Base-by-base conservation (phyloP, 75 land plant genomes). In the Picea glauca region DNA sequence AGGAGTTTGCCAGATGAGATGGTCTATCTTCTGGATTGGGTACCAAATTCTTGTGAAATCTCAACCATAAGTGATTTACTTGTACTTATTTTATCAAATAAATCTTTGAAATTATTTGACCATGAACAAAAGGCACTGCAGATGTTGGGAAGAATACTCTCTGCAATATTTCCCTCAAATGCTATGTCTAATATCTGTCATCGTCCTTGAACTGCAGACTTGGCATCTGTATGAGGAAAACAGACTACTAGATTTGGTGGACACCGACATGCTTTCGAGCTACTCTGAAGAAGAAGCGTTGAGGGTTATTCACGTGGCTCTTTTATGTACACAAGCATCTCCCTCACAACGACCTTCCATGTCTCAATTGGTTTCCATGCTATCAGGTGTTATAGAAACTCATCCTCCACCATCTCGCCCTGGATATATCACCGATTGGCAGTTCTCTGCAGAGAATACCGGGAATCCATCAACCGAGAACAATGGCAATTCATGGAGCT, bases 241-340 rank as follows among this genome's bases (percentile, higher is more conserved):
- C 30, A 85, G 63, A 14, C 70, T 85, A 18, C 70, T 85, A 32
- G 81, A 85, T 17, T 80, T 85, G 8, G 80, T 85, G 8, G 84
- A 85, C 26, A 60, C 80, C 38, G 17, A n/a, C 2, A 65, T 79
- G 32, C 43, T 70, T 14, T 73, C 76, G 12, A 66, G 70, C 30
- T 81, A 1, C 81, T 72, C 80, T 3, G 65, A 59, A 63, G 87
- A 82, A 33, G 87, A 85, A 66, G 81, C 78, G 9, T 13, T 81
- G 31, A 35, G 79, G 65, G 67, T 76, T 26, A 43, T 76, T 46
- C 38, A 77, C 17, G 78, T 81, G 57, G 82, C 82, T 40, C 64
- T 81, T 14, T 59, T 81, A 13, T 81, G 82, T 56, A 81, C 82
- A 30, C 82, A 81, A 56, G 80, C 82, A 62, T 31, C 43, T 15